Evolutionary conservation across 1,284 basidiomycete genomes (phyloP).

Genomic region (Tilletia indica): DNA sequence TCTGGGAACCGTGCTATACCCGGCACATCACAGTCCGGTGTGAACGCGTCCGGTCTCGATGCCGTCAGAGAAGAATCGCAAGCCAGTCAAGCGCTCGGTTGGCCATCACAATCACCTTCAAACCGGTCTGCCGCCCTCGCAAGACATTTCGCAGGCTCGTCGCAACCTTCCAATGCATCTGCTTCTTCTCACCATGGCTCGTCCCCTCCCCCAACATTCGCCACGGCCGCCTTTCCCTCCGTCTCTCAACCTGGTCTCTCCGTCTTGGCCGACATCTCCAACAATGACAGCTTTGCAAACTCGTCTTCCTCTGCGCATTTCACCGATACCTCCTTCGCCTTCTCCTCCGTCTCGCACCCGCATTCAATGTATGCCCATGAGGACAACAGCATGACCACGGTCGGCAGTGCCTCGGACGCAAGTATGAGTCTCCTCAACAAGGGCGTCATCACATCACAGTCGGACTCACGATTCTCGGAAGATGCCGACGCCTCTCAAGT

Average conservation of each 20-base stretch:
- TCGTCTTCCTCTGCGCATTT: background rate
- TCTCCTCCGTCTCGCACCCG: background rate
- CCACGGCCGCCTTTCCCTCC: no score
- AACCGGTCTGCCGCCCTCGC: background rate
- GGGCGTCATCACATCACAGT: background rate
- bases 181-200: no score
- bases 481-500: background rate
- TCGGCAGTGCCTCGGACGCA: background rate
- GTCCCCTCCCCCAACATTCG: no score
- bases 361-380: background rate
- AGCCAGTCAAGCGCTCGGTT: background rate
- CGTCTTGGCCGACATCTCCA: background rate
- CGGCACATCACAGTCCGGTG: background rate
- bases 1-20: background rate
- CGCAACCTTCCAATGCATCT: background rate
- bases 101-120: background rate
- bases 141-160: constrained; percentile 6
- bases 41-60: background rate
- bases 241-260: background rate
- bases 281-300: constrained; percentile 1
- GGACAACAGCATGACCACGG: background rate
- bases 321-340: constrained; percentile 15
- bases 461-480: background rate
- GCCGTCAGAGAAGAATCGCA: background rate
- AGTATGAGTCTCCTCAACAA: constrained; percentile 6